Percentiles rank a stretch among this genome's conserved stretches.
phyloP scores from a whole-genome alignment of 2,329 filamentous ascomycete genomes.

The Phyllosticta citrichinensis region DNA sequence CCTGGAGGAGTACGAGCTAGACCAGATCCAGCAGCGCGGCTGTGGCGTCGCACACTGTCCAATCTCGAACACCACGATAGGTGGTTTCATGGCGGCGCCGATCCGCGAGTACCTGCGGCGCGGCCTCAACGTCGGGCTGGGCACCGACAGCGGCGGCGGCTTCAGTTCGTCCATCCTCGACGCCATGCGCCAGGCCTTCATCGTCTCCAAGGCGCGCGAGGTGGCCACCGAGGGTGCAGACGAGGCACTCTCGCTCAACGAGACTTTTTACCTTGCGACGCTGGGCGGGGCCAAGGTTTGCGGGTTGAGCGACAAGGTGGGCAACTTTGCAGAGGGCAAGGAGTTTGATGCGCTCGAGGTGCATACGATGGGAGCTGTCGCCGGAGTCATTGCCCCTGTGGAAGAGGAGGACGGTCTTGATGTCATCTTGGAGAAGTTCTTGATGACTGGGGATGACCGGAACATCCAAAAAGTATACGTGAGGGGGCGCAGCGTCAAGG shows the following conservation, averaged over 20 bases:
- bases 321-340: slow-evolving; percentile 49
- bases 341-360: slow-evolving; percentile 52
- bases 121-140: slow-evolving; percentile 56
- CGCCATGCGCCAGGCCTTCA: slow-evolving; percentile 48
- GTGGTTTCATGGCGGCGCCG: slow-evolving; percentile 52
- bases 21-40: slow-evolving; percentile 34
- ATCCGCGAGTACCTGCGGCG: slow-evolving; percentile 47
- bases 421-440: slow-evolving; percentile 51
- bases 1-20: slow-evolving; percentile 48
- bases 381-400: slow-evolving; percentile 30
- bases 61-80: slow-evolving; percentile 46
- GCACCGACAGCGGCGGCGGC: slow-evolving; percentile 55
- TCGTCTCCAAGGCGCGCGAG: slow-evolving; percentile 34
- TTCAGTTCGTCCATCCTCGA: slow-evolving; percentile 52
- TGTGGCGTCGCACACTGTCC: slow-evolving; percentile 58
- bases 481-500: slow-evolving; percentile 7
- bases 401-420: slow-evolving; percentile 39
- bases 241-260: slow-evolving; percentile 17
- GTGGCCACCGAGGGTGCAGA: slow-evolving; percentile 28
- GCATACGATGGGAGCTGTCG: slow-evolving; percentile 32
- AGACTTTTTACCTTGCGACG: slow-evolving; percentile 49
- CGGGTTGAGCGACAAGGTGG: slow-evolving; percentile 43
- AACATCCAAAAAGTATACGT: slow-evolving; percentile 46
- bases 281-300: slow-evolving; percentile 52
- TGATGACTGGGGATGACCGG: slow-evolving; percentile 57